Evolutionary conservation across 2,329 filamentous ascomycete species (phyloP).

Genomic region (Cladosporium sp.): DNA sequence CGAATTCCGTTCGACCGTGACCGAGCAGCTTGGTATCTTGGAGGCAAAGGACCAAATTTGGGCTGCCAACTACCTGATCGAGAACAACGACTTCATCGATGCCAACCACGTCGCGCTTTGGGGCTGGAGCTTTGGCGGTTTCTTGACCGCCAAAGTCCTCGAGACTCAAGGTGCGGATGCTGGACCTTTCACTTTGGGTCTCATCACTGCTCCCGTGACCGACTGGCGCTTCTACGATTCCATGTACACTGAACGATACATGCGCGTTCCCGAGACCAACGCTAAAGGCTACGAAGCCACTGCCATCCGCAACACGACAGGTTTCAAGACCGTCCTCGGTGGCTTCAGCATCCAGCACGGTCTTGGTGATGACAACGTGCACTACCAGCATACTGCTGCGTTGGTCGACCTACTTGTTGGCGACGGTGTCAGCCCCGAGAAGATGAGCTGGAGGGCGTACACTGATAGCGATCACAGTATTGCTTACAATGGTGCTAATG

Average conservation of each 20-base stretch:
- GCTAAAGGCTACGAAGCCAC: slow-evolving; percentile 57
- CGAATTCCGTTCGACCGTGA: slow-evolving; percentile 56
- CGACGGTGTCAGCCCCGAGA: slow-evolving; percentile 54
- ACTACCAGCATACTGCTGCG: slow-evolving; percentile 63
- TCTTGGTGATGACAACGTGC: slow-evolving; percentile 67
- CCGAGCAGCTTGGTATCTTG: slow-evolving; percentile 57
- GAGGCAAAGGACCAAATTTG: slow-evolving; percentile 65
- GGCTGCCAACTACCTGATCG: slow-evolving; percentile 55
- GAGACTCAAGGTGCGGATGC: slow-evolving; percentile 48
- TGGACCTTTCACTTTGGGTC: slow-evolving; percentile 57
- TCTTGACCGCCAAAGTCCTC: slow-evolving; percentile 62
- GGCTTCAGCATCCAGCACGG: slow-evolving; percentile 62
- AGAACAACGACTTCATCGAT: slow-evolving; percentile 53
- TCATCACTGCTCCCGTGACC: slow-evolving; percentile 62
- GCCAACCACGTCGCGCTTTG: slow-evolving; percentile 59
- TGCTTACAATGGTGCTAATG: slow-evolving; percentile 51
- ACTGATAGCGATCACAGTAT: slow-evolving; percentile 64
- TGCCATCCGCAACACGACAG: slow-evolving; percentile 54
- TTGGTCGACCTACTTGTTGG: slow-evolving; percentile 59
- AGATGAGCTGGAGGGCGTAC: slow-evolving; percentile 61
- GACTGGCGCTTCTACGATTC: slow-evolving; percentile 70
- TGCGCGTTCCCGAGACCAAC: slow-evolving; percentile 60
- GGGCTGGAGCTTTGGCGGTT: slow-evolving; percentile 67
- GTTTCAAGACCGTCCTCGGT: slow-evolving; percentile 61
- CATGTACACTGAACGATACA: slow-evolving; percentile 69